Base-by-base conservation (phyloP, 192 early-diverging fungal species). In the Podila epicladia region DNA sequence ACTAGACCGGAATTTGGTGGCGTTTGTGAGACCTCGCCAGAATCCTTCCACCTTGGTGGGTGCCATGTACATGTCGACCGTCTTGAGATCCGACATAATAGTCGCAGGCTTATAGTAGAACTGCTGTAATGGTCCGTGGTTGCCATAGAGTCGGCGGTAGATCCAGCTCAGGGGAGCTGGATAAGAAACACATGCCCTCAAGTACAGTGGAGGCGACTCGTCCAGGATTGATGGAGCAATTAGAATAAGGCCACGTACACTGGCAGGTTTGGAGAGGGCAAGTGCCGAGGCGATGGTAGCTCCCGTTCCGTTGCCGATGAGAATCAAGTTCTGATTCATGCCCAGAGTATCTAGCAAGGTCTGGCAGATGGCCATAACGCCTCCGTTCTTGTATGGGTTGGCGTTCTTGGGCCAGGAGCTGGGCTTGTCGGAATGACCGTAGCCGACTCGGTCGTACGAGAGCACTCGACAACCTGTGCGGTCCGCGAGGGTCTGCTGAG, bases 311-410 rank as follows among this genome's bases (percentile, higher is more conserved):
- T 75, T 75, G 2, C 73, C 73, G 26, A 75, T 68, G 33, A 75
- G n/a, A 38, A 75, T 58, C 60, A 75, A 32, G 61, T 75, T 75
- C 29, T 75, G 66, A 28, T 68, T 11, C 73, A 75, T 75, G 35
- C 73, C 73, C 49, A 75, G 9, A 2, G 65, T 68, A 5, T 75
- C 73, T 13, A 68, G 61, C n/a, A 75, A 58, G 3, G 59, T 31
- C 26, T 75, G 65, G 9, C 41, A 68, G 58, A 75, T 64, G 31
- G 73, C 41, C 41, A 75, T 31, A 5, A 75, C 73, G 24, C 73
- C 66, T 32, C 65, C 73, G 20, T 68, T 75, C 48, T 67, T 75
- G 66, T 75, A 75, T 17, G 73, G 73, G 73, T 75, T 75, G 19
- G 73, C 73, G 13, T 68, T 68, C 20, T 75, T 68, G 32, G 66